Evolutionary conservation across 768 basidiomycete species (phyloP), one percentile per base, ranked within the genome.

Genomic region (Lentinus tigrinus): DNA sequence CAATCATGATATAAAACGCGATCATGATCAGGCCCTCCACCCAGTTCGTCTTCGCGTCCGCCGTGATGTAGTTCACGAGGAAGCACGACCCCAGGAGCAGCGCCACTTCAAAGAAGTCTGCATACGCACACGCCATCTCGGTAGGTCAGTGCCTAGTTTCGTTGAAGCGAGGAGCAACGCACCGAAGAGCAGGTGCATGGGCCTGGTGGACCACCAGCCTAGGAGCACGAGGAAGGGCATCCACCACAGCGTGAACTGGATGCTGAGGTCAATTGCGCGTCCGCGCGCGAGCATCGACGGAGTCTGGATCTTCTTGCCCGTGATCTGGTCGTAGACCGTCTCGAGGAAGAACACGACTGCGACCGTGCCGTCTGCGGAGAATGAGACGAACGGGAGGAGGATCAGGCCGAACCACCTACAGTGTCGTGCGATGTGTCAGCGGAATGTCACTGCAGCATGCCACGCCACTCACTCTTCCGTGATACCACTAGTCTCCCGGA

Each of bases 11-110:
- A 67, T 89, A 90, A 69, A 89, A 88, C 26, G 81, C 66, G 26
- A 89, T 74, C 79, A 91, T 80, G 19, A 83, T 78, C 43, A 78
- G 75, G 16, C 89, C 69, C 62, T 90, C 88, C 1, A 80, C 83
- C 87, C 88, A 91, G 65, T 91, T 91, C 3, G 89, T 90, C 71
- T 91, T 89, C 14, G 83, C 75, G 66, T 91, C 89, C 0, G 87
- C 85, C 13, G 88, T 89, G 51, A 91, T 85, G 66, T 88, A 89
- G 71, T 91, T 91, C 52, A 91, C 89, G 47, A 91, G 72, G 74
- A 91, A 89, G 65, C 84, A 86, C 2, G 87, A 77, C 1, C 83
- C 87, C 3, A 91, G 68, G 34, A 90, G 72, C 21, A 85, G 61
- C 0, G 84, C 81, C 3, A 91, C 80, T 67, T 90, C 87, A 63